Percentiles rank a stretch among this genome's conserved stretches.
phyloP scores from a whole-genome alignment of 352 stramenopile genomes.

The Phytophthora citrophthora region DNA sequence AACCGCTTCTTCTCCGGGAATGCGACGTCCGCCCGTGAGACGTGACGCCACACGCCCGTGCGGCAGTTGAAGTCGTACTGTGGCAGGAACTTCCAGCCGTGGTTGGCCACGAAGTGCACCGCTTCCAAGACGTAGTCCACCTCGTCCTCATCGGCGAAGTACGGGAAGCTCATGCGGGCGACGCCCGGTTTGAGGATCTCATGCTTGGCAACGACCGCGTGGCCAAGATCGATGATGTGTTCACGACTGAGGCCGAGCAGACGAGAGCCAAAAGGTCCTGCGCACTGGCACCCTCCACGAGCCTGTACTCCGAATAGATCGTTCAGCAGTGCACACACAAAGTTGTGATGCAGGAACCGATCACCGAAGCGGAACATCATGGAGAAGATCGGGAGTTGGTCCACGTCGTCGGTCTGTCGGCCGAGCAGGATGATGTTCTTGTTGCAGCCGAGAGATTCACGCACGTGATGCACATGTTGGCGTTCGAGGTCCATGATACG shows the following conservation, averaged over 20 bases:
- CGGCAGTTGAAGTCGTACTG: slow-evolving; percentile 95
- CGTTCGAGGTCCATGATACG: slow-evolving; percentile 66
- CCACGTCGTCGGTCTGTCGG: slow-evolving; percentile 39
- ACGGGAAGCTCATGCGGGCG: slow-evolving; percentile 93
- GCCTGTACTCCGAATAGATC: slow-evolving; percentile 97
- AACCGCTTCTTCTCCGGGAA: slow-evolving; percentile 32
- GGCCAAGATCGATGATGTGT: slow-evolving; percentile 73
- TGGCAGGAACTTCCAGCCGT: slow-evolving; percentile 94
- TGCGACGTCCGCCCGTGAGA: slow-evolving; percentile 14
- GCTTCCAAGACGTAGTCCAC: slow-evolving; percentile 95
- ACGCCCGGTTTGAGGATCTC: slow-evolving; percentile 96
- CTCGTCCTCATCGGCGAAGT: slow-evolving; percentile 81
- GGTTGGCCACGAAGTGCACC: slow-evolving; percentile 92
- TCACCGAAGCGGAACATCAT: slow-evolving; percentile 91
- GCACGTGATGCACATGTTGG: slow-evolving; percentile 41
- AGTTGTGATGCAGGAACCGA: slow-evolving; percentile 98
- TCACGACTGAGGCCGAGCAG: slow-evolving; percentile 91
- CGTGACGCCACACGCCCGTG: slow-evolving; percentile 92
- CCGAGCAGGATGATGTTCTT: slow-evolving; percentile 92
- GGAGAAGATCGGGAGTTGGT: slow-evolving; percentile 94
- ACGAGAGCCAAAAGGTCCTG: slow-evolving; percentile 93
- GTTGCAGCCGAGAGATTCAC: slow-evolving; percentile 51
- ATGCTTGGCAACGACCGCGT: slow-evolving; percentile 87
- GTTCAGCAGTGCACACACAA: slow-evolving; percentile 97
- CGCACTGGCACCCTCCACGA: slow-evolving; percentile 73